phyloP scores from a whole-genome alignment of 495 filamentous ascomycete genomes.

The Acidiella bohemica region DNA sequence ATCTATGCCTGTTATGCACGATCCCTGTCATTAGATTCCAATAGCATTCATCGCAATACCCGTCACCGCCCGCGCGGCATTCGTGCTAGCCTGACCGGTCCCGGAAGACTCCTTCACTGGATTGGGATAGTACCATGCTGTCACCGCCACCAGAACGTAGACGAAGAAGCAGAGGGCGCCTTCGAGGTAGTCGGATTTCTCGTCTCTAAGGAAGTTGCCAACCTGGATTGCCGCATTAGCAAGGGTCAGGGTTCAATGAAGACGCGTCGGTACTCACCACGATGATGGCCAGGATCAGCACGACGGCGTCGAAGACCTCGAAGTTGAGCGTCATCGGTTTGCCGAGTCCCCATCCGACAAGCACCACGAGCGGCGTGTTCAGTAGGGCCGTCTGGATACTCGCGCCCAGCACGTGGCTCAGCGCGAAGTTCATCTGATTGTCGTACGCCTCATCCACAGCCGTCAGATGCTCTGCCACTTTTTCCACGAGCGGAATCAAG shows the following conservation, averaged over 20 bases:
- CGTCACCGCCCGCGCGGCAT: too few species aligned
- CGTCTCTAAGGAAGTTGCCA: slow-evolving; percentile 34
- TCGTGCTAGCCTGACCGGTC: too few species aligned
- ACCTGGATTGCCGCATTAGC: too few species aligned
- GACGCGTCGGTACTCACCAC: too few species aligned
- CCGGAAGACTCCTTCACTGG: too few species aligned
- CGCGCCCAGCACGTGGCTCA: slow-evolving; percentile 76
- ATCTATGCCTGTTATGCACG: too few species aligned
- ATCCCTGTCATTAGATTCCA: too few species aligned
- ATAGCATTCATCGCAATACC: too few species aligned
- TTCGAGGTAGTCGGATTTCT: slow-evolving; percentile 37
- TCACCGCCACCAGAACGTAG: slow-evolving; percentile 49
- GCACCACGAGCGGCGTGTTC: slow-evolving; percentile 70
- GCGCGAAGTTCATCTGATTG: slow-evolving; percentile 77
- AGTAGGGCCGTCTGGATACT: slow-evolving; percentile 84
- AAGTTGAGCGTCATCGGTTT: slow-evolving; percentile 70
- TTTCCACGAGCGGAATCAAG: slow-evolving; percentile 74
- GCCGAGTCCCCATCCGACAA: slow-evolving; percentile 70
- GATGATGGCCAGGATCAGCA: slow-evolving; percentile 75
- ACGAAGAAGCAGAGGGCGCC: slow-evolving; percentile 49
- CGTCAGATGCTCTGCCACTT: slow-evolving; percentile 63
- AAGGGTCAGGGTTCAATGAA: too few species aligned
- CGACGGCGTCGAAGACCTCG: slow-evolving; percentile 75
- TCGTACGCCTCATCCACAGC: slow-evolving; percentile 87
- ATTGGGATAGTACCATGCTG: slow-evolving; percentile 49